Base-by-base conservation (phyloP, 371 early-diverging fungal species). In the Blyttiomyces sp. region DNA sequence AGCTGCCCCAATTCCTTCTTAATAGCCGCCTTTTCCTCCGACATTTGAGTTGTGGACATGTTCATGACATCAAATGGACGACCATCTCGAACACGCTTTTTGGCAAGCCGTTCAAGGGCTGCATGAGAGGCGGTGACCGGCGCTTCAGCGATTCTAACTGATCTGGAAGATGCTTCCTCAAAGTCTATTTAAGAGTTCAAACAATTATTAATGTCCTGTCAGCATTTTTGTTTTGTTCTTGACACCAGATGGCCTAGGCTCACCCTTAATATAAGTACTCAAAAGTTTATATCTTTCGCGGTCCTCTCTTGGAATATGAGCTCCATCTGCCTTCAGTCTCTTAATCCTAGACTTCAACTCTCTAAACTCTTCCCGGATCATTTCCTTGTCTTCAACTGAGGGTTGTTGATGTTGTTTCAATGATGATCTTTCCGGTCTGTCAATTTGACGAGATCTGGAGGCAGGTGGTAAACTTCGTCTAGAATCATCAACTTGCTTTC, bases 1-100 rank as follows among this genome's bases (percentile, higher is more conserved):
- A 68, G 50, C 24, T 59, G 56, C 16, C 54, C 61, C 9, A 68
- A 33, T 53, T 68, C 69, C 50, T 55, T 35, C 36, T 64, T 68
- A 0, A 68, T 61, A 24, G 60, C 64, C 16, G 59, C 43, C 50
- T 68, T 68, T 36, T 68, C 69, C 19, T 58, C 60, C 51, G 31
- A 39, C 56, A 68, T 44, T 44, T 68, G 60, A 26, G 42, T 54
- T 17, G 42, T 17, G 9, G 30, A 54, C 69, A 68, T 68, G 3
- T 48, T 48, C 33, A 34, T n/a, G 28, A 68, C 49, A 27, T 63
- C 69, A 17, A 19, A 39, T 13, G 69, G 64, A 5, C 69, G 31
- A 16, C 57, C 3, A 4, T 68, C 63, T 11, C 57, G 32, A n/a
- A 39, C 13, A 24, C 69, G 42, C 43, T 59, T 53, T 23, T 49